Evolutionary conservation across 1,139 yeast species (phyloP).

Genomic region (Kodamaea alishanica): DNA sequence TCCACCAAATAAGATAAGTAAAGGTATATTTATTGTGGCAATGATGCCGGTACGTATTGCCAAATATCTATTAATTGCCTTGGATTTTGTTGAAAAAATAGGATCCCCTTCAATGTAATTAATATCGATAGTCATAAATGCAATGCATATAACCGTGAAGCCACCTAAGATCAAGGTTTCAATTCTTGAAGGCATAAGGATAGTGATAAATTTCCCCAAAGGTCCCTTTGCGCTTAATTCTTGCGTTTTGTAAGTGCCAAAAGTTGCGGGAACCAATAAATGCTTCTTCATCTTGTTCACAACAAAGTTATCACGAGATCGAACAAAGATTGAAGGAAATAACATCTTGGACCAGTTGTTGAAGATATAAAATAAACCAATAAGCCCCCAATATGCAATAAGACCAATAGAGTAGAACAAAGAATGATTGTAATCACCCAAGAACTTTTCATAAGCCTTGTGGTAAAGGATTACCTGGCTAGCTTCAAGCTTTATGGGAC

Average conservation of each 20-base stretch:
- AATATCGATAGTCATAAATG: constrained; percentile 17
- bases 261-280: constrained; percentile 29
- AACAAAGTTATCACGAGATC: background rate
- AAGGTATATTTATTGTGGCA: constrained; percentile 30
- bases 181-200: constrained; percentile 15
- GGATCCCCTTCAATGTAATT: constrained; percentile 24
- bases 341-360: constrained; percentile 37
- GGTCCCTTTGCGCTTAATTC: constrained; percentile 7
- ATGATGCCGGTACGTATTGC: constrained; percentile 33
- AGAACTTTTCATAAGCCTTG: constrained; percentile 24
- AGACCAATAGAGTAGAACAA: constrained; percentile 47
- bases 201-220: constrained; percentile 3
- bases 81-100: constrained; percentile 13
- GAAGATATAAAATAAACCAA: constrained; percentile 38
- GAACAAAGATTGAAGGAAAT: constrained; percentile 19
- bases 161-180: constrained; percentile 19
- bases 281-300: constrained; percentile 13
- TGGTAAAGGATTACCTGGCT: constrained; percentile 8
- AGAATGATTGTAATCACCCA: constrained; percentile 35
- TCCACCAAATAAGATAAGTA: constrained; percentile 41
- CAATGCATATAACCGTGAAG: constrained; percentile 8
- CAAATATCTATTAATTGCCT: constrained; percentile 26
- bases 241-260: constrained; percentile 21
- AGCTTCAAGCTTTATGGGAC: constrained; percentile 2
- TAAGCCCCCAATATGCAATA: constrained; percentile 47